A percentile compares a stretch with the other conserved stretches of the same genome.
Evolutionary conservation across 2,329 filamentous ascomycete genomes (phyloP).

Genomic region (Verticillium nubilum): DNA sequence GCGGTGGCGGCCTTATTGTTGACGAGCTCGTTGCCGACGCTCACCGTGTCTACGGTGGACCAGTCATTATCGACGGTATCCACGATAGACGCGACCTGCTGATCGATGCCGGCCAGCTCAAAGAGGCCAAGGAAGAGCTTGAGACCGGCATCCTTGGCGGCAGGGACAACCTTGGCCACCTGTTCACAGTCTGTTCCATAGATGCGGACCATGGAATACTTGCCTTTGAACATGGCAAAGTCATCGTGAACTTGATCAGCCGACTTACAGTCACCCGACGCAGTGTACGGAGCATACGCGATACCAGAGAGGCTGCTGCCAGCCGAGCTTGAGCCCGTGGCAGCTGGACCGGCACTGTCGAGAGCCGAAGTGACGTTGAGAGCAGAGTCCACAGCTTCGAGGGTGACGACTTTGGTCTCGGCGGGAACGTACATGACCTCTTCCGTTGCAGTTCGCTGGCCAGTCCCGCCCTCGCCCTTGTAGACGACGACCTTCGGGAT

Average conservation of each 20-base stretch:
- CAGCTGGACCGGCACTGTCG: not conserved
- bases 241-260: constrained; percentile 58
- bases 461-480: constrained; percentile 52
- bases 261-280: constrained; percentile 60
- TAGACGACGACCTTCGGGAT: constrained; percentile 50
- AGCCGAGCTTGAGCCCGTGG: not conserved
- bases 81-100: constrained; percentile 57
- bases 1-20: constrained; percentile 54
- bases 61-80: constrained; percentile 58
- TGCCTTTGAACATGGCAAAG: constrained; percentile 45
- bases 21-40: constrained; percentile 77
- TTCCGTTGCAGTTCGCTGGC: constrained; percentile 37
- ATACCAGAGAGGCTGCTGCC: constrained; percentile 28
- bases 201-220: constrained; percentile 62
- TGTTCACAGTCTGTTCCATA: constrained; percentile 81
- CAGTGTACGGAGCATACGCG: constrained; percentile 44
- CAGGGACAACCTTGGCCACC: constrained; percentile 54
- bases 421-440: constrained; percentile 24
- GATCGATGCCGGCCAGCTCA: constrained; percentile 49
- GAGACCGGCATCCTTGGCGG: constrained; percentile 58
- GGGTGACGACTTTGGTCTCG: not conserved
- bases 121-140: constrained; percentile 74
- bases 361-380: not conserved
- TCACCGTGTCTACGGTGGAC: constrained; percentile 63
- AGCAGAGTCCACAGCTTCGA: not conserved